phyloP scores from a whole-genome alignment of 208 protist species.

The Trypanosoma theileri region DNA sequence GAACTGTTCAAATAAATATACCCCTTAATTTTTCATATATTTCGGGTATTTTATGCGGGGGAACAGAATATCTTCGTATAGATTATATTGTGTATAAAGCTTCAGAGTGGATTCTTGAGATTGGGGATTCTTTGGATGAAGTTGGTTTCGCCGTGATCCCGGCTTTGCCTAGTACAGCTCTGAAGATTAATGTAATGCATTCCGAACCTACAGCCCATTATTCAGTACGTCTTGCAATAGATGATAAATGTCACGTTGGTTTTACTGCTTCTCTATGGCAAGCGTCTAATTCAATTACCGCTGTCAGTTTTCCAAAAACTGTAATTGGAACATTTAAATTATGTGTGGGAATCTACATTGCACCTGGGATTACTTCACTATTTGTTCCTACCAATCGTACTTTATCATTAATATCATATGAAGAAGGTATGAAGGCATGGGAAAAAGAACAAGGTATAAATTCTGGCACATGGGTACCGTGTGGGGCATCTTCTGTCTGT shows the following conservation, averaged over 20 bases:
- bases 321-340: conserved; percentile 13
- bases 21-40: conserved; percentile 36
- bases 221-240: conserved; percentile 37
- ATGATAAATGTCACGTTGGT: conserved; percentile 41
- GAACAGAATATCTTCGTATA: conserved; percentile 47
- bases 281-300: background rate
- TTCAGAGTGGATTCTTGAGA: conserved; percentile 32
- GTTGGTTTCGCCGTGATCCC: conserved; percentile 3
- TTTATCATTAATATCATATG: conserved; percentile 2
- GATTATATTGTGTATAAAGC: conserved; percentile 57
- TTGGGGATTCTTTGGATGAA: conserved; percentile 25
- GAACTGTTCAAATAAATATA: conserved; percentile 37
- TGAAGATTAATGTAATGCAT: conserved; percentile 2
- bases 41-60: conserved; percentile 52
- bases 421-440: conserved; percentile 2
- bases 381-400: conserved; percentile 14
- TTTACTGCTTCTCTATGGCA: conserved; percentile 20
- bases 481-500: conserved; percentile 15
- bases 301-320: conserved; percentile 2
- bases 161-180: conserved; percentile 3
- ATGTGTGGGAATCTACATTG: conserved; percentile 19
- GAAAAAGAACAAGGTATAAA: conserved; percentile 2
- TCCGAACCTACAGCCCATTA: conserved; percentile 20
- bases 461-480: conserved; percentile 13
- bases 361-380: conserved; percentile 6